Conservation (phyloP, 192 early-diverging fungal species). For the Helicostylum pulchrum region DNA sequence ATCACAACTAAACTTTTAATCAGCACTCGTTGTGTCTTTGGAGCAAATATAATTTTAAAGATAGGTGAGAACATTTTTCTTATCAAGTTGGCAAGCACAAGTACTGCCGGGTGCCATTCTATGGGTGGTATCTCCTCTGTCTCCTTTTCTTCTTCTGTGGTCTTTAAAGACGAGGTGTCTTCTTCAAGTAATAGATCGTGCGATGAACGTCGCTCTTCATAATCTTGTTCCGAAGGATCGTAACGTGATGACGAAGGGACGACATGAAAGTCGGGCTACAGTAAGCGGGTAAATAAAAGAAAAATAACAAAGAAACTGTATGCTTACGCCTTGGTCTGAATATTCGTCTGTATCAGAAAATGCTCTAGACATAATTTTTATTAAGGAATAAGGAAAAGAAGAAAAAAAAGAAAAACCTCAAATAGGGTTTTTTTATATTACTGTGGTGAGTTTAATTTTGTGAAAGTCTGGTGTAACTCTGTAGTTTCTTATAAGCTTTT, state of each 20-base stretch:
- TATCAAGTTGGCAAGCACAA: not conserved
- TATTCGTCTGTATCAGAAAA: slow-evolving; percentile 18
- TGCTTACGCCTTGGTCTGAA: slow-evolving; percentile 6
- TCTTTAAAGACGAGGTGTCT: not conserved
- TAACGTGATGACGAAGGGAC: slow-evolving; percentile 12
- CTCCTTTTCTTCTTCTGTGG: not conserved
- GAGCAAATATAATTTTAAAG: slow-evolving; percentile 23
- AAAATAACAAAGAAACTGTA: not conserved
- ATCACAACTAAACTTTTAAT: slow-evolving; percentile 18
- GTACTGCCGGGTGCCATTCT: slow-evolving; percentile 21
- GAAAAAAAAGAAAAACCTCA: not conserved
- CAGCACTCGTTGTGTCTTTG: slow-evolving; percentile 25
- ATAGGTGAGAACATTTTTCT: slow-evolving; percentile 19
- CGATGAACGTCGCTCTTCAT: slow-evolving; percentile 8
- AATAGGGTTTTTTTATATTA: too few species aligned
- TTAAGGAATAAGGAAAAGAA: slow-evolving; percentile 5
- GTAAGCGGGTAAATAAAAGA: slow-evolving; percentile 2
- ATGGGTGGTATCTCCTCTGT: slow-evolving; percentile 11
- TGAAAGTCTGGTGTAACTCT: too few species aligned
- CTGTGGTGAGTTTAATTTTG: too few species aligned
- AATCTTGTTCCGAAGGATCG: slow-evolving; percentile 1
- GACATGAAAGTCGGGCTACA: slow-evolving; percentile 17
- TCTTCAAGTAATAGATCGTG: not conserved
- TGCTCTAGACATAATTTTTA: not conserved
- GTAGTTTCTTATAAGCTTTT: too few species aligned